Evolutionary conservation across 1,139 yeast genomes (phyloP), one percentile per base, ranked within the genome.

Genomic region (Hemisphaericaspora subhashii): DNA sequence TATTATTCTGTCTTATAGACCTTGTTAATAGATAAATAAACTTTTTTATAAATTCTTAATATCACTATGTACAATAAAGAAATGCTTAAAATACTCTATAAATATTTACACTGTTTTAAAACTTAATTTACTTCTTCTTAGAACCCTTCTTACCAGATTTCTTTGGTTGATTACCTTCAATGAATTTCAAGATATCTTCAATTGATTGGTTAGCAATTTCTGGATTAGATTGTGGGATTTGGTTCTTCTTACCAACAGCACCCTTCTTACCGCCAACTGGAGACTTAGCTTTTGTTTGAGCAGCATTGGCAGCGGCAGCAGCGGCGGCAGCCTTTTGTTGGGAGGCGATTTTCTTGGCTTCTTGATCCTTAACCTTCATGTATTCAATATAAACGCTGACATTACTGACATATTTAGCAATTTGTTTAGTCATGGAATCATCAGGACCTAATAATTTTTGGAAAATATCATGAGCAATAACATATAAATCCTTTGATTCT

Each of bases 131-230:
- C 42, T 46, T 51, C 43, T 41, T 50, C 26, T 33, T 37, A 26
- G 39, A 37, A 27, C 41, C 40, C 35, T 46, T 46, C 27, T 42
- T 45, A 14, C 40, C 35, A 44, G 48, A 48, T 50, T 46, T 48
- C 41, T 48, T 46, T 15, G 42, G 48, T 33, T 60, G 53, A 30
- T 54, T 51, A 35, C 85, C 86, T 57, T 81, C 84, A 52, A 84
- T 81, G 52, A 77, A 84, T 37, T 72, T 71, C 63, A 83, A 67
- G 46, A 84, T 77, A 43, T 83, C 90, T 38, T 83, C 90, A 41
- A 83, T 75, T 14, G 86, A 79, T 58, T 79, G 71, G 37, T 66
- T 62, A 11, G 83, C 82, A 47, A 83, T 71, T 29, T 71, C 75
- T 17, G 86, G 81, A 49, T 75, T 67, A 11, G 78, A 63, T 33